Evolutionary conservation across 805 yeast genomes (phyloP).

Genomic region (Yamadazyma takamatsuzukensis): DNA sequence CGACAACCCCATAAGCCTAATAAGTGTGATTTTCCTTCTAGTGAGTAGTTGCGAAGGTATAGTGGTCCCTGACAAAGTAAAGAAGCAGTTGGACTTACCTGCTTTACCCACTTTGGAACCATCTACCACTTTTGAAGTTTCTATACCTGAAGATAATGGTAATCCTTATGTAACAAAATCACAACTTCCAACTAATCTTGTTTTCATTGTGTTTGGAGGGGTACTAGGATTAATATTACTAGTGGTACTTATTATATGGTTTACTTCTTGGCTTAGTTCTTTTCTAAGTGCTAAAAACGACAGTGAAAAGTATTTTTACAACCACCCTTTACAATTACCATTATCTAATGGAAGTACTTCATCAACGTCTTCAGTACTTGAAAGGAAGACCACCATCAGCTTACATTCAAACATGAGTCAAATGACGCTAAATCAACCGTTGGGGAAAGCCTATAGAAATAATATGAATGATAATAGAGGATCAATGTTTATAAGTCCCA

Average conservation of each 20-base stretch:
- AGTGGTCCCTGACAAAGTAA: no score
- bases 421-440: conserved; percentile 10
- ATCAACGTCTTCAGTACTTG: conserved; percentile 18
- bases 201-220: conserved; percentile 42
- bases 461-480: conserved; percentile 24
- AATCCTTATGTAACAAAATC: conserved; percentile 31
- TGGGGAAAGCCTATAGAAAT: conserved; percentile 28
- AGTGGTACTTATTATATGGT: conserved; percentile 18
- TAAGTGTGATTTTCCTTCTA: no score
- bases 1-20: no score
- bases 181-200: conserved; percentile 30
- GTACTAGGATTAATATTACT: conserved; percentile 21
- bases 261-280: conserved; percentile 20
- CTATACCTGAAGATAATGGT: conserved; percentile 9
- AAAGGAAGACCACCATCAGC: conserved; percentile 12
- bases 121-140: conserved; percentile 7
- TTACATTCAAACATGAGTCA: conserved; percentile 10
- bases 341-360: conserved; percentile 2
- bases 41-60: no score
- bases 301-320: conserved; percentile 27
- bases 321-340: conserved; percentile 7
- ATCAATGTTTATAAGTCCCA: conserved; percentile 53
- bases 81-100: no score
- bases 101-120: conserved; percentile 6
- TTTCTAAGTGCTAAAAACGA: conserved; percentile 25